Evolutionary conservation across 148 eudicot genomes (phyloP).

Genomic region (Selenicereus undatus): DNA sequence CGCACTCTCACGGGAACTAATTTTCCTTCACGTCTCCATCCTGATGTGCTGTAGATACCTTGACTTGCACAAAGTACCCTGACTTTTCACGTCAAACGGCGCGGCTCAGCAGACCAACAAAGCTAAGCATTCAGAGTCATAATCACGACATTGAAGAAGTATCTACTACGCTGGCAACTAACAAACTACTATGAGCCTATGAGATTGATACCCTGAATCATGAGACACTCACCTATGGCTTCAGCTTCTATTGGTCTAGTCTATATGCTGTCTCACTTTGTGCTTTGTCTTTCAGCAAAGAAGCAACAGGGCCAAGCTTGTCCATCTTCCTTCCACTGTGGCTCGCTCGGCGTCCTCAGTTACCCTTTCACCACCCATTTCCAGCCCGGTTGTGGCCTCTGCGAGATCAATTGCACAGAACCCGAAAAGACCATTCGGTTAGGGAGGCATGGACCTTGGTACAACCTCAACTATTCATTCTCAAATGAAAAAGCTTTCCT

Average conservation of each 20-base stretch:
- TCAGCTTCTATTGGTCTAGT: slow-evolving; percentile 3
- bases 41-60: slow-evolving; percentile 12
- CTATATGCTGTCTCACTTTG: slow-evolving; percentile 3
- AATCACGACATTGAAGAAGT: not conserved
- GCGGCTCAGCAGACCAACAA: slow-evolving; percentile 12
- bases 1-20: not conserved
- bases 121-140: not conserved
- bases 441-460: slow-evolving; percentile 8
- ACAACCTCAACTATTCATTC: slow-evolving; percentile 6
- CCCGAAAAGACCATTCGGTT: slow-evolving; percentile 16
- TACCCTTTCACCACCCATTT: slow-evolving; percentile 32
- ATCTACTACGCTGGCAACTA: not conserved
- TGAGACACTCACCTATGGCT: slow-evolving; percentile 22
- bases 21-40: not conserved
- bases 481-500: slow-evolving; percentile 13
- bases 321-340: slow-evolving; percentile 33
- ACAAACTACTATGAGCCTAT: too few species aligned
- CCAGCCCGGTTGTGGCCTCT: slow-evolving; percentile 27
- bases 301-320: slow-evolving; percentile 6
- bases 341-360: not conserved
- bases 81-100: slow-evolving; percentile 26
- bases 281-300: slow-evolving; percentile 16
- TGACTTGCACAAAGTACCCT: not conserved
- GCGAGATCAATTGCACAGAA: slow-evolving; percentile 28
- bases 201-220: not conserved